Conservation (phyloP, 768 basidiomycete genomes). For the Russula sp. region DNA sequence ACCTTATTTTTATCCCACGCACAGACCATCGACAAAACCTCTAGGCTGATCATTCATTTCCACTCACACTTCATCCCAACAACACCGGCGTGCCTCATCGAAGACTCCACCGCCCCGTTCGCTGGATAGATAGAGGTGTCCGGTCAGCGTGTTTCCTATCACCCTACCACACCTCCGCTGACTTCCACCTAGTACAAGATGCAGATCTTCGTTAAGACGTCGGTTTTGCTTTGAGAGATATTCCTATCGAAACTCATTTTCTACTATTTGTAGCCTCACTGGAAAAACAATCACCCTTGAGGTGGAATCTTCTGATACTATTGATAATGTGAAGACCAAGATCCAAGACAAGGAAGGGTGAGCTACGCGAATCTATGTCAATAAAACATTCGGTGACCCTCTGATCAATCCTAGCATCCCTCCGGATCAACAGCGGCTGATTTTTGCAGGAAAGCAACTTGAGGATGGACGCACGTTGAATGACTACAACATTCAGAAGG, state of each 20-base stretch:
- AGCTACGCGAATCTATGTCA: constrained; percentile 24
- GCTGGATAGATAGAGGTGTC: constrained; percentile 87
- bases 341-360: constrained; percentile 97
- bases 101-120: constrained; percentile 88
- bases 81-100: constrained; percentile 62
- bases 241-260: constrained; percentile 2
- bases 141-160: constrained; percentile 26
- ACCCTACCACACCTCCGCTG: background rate
- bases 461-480: constrained; percentile 96
- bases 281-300: constrained; percentile 98
- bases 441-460: constrained; percentile 99
- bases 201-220: constrained; percentile 99
- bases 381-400: constrained; percentile 7
- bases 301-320: constrained; percentile 95
- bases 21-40: constrained; percentile 38
- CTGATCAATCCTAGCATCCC: constrained; percentile 51
- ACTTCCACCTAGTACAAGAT: constrained; percentile 37
- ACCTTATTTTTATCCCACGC: constrained; percentile 31
- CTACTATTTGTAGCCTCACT: constrained; percentile 61
- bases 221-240: constrained; percentile 29
- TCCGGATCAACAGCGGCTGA: constrained; percentile 93
- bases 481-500: constrained; percentile 99
- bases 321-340: constrained; percentile 97
- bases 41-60: constrained; percentile 26
- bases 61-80: constrained; percentile 28